Conservation (phyloP, 345 rosid genomes). For the Carallia pectinifolia region DNA sequence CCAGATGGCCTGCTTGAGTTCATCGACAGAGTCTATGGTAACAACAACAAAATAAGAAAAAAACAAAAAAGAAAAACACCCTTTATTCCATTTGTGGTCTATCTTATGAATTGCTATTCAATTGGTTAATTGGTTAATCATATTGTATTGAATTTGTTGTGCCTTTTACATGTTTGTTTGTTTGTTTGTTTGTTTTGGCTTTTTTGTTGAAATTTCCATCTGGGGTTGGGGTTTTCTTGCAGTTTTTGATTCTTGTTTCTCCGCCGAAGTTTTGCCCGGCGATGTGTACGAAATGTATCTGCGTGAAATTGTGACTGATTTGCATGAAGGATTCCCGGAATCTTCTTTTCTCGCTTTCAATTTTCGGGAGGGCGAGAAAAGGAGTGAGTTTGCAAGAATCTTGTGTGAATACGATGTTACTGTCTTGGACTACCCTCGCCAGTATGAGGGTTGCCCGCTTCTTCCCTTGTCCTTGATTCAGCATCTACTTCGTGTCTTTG, state of each 20-base stretch:
- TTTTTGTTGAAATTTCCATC: not conserved
- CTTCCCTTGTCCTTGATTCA: constrained; percentile 84
- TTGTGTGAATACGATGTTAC: constrained; percentile 78
- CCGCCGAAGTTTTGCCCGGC: constrained; percentile 75
- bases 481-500: constrained; percentile 85
- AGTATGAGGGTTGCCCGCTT: constrained; percentile 91
- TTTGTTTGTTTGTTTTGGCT: not conserved
- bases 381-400: constrained; percentile 67
- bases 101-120: too few relatives aligned
- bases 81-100: too few relatives aligned
- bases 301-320: constrained; percentile 68
- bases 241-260: constrained; percentile 96
- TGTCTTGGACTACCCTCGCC: constrained; percentile 87
- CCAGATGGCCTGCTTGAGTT: constrained; percentile 97
- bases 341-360: constrained; percentile 79
- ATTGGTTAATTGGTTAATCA: not conserved
- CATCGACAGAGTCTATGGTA: constrained; percentile 96
- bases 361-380: constrained; percentile 84
- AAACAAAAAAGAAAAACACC: too few relatives aligned
- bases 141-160: not conserved
- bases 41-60: not conserved
- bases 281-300: constrained; percentile 66
- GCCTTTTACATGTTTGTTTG: not conserved
- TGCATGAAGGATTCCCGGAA: constrained; percentile 81
- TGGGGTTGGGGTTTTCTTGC: constrained; percentile 18